phyloP scores from a whole-genome alignment of 805 yeast genomes.

The Lachancea quebecensis region DNA sequence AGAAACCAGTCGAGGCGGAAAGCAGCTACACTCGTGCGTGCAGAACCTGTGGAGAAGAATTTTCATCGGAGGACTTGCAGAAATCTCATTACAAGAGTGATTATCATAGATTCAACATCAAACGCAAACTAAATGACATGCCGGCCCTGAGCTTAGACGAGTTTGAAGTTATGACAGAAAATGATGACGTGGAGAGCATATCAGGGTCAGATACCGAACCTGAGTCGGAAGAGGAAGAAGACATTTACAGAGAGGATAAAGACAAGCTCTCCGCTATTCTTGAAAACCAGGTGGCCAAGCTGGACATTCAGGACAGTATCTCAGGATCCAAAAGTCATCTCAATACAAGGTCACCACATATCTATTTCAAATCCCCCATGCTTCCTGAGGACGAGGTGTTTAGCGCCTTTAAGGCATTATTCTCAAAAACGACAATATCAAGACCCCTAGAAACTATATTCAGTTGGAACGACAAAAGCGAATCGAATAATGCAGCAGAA shows the following conservation, averaged over 20 bases:
- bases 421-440: constrained; percentile 37
- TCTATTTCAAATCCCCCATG: constrained; percentile 46
- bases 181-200: constrained; percentile 45
- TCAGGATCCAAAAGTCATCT: constrained; percentile 42
- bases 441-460: constrained; percentile 47
- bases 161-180: constrained; percentile 41
- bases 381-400: constrained; percentile 44
- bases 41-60: constrained; percentile 21
- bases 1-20: background rate
- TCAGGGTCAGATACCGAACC: constrained; percentile 46
- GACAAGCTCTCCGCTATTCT: constrained; percentile 24
- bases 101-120: constrained; percentile 51
- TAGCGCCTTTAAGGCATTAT: constrained; percentile 62
- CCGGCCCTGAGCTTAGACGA: constrained; percentile 46
- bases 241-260: constrained; percentile 21
- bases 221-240: constrained; percentile 24
- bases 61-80: constrained; percentile 13
- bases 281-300: constrained; percentile 18
- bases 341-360: constrained; percentile 64
- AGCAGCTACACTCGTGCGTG: constrained; percentile 11
- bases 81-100: constrained; percentile 52
- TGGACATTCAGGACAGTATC: constrained; percentile 19
- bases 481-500: constrained; percentile 14
- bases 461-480: constrained; percentile 30
- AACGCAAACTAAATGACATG: constrained; percentile 42